Base-by-base conservation (phyloP, 2,329 filamentous ascomycete species). In the Pseudogymnoascus sp. region DNA sequence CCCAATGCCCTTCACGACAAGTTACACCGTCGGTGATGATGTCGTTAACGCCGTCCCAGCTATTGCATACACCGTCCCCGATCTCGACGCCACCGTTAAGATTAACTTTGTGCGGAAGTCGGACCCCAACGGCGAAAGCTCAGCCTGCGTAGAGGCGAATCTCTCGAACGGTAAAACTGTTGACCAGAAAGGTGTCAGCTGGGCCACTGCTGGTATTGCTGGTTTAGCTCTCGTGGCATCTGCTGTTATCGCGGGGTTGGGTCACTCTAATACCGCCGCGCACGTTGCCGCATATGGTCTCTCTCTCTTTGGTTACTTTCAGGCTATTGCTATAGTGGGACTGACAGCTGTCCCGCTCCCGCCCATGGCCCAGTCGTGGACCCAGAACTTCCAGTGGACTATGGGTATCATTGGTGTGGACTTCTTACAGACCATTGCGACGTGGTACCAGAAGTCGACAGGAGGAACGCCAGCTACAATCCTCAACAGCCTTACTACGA, bases 311-410 rank as follows among this genome's bases (percentile, higher is more conserved):
- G 85, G 89, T 64, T 97, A 94, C 76, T 96, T 97, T 81, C 93
- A 97, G 76, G 86, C 90, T 3, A 92, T 96, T 75, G 92, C 93
- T 26, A 91, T 97, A 74, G 81, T 96, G 69, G 92, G 92, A 66
- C 87, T 97, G 75, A 89, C 87, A 60, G 84, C 88, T 17, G 87
- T 97, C 11, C 80, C 81, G 50, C 82, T 96, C 60, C 93, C 93
- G 6, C 93, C 93, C 0, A 89, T 96, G 64, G 93, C 96, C 60
- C 83, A 89, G 70, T 83, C 92, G 0, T 97, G 93, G 93, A 96
- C 92, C 1, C 92, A 97, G 76, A 93, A 97, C 76, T 97, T 97
- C 77, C 89, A 95, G 72, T 97, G 93, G 93, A 94, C 88, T 71
- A 94, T 97, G 90, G 93, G 93, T 68, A 92, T 97, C 69, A 96